These are phyloP conservation scores for Rhizophagus prolifer DNA, from an alignment of 192 early-diverging fungal genomes.

Conservation along the genomic window DNA sequence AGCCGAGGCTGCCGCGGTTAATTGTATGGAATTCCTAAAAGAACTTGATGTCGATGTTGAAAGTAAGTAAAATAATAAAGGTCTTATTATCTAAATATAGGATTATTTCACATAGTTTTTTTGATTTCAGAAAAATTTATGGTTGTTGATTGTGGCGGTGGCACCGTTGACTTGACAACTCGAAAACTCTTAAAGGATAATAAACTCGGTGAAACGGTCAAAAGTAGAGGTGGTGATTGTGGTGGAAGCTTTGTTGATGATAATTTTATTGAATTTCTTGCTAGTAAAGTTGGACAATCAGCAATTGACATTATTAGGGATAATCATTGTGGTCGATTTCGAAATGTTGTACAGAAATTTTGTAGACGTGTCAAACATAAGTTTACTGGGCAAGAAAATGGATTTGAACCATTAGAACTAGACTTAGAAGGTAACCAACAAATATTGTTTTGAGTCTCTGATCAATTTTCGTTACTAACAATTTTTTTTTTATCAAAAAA, in stretches of 20 bases:
- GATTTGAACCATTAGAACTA: background rate
- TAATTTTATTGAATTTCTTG: constrained; percentile 1
- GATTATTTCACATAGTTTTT: too few relatives aligned
- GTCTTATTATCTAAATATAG: too few relatives aligned
- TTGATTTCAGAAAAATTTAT: constrained; percentile 21
- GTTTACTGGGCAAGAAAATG: background rate
- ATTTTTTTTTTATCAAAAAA: too few relatives aligned
- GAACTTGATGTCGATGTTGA: background rate
- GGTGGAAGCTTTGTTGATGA: constrained; percentile 50
- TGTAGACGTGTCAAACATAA: background rate
- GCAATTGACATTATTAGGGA: background rate
- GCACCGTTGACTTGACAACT: constrained; percentile 40
- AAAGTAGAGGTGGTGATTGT: constrained; percentile 45
- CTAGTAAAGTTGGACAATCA: too few relatives aligned
- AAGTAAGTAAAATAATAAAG: too few relatives aligned
- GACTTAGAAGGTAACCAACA: background rate
- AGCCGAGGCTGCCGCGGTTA: constrained; percentile 13
- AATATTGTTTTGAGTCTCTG: fast-evolving
- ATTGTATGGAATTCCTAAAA: background rate
- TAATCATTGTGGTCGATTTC: background rate
- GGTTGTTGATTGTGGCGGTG: constrained; percentile 45
- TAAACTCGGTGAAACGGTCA: constrained; percentile 44
- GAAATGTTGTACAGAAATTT: background rate
- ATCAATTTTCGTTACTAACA: too few relatives aligned
- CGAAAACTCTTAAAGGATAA: background rate